phyloP scores from a whole-genome alignment of 768 basidiomycete genomes.

The Gyrodon lividus region DNA sequence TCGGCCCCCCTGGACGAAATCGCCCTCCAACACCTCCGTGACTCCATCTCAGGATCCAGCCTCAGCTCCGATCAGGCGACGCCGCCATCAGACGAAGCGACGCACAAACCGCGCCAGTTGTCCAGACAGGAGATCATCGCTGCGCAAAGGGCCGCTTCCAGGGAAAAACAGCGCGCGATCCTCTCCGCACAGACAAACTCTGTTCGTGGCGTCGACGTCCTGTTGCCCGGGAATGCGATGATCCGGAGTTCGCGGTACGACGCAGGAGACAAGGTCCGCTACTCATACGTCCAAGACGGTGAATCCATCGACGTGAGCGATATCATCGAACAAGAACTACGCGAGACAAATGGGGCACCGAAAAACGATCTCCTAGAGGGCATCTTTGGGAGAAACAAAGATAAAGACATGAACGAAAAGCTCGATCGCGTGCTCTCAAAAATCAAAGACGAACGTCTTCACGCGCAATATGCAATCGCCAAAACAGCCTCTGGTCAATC shows the following conservation, averaged over 20 bases:
- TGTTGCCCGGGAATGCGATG: constrained; percentile 80
- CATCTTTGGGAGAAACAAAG: constrained; percentile 55
- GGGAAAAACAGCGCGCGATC: constrained; percentile 84
- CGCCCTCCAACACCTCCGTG: constrained; percentile 69
- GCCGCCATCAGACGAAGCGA: constrained; percentile 29
- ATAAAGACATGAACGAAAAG: constrained; percentile 65
- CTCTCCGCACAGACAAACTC: constrained; percentile 84
- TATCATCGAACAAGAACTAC: constrained; percentile 87
- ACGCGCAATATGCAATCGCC: constrained; percentile 24
- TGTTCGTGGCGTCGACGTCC: constrained; percentile 83
- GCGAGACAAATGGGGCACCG: constrained; percentile 42
- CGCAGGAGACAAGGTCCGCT: constrained; percentile 72
- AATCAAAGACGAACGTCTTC: constrained; percentile 63
- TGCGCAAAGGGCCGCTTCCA: constrained; percentile 82
- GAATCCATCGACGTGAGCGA: constrained; percentile 93
- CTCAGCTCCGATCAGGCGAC: constrained; percentile 44
- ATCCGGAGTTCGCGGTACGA: constrained; percentile 82
- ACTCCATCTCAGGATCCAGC: constrained; percentile 60
- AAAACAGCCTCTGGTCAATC: constrained; percentile 10
- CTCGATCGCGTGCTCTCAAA: constrained; percentile 73
- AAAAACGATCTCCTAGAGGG: constrained; percentile 69
- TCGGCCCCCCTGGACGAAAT: constrained; percentile 84
- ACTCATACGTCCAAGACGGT: constrained; percentile 93
- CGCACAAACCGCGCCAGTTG: constrained; percentile 36
- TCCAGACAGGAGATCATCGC: constrained; percentile 91